Base-by-base conservation (phyloP, 2,329 filamentous ascomycete genomes). In the Cercospora sojina region DNA sequence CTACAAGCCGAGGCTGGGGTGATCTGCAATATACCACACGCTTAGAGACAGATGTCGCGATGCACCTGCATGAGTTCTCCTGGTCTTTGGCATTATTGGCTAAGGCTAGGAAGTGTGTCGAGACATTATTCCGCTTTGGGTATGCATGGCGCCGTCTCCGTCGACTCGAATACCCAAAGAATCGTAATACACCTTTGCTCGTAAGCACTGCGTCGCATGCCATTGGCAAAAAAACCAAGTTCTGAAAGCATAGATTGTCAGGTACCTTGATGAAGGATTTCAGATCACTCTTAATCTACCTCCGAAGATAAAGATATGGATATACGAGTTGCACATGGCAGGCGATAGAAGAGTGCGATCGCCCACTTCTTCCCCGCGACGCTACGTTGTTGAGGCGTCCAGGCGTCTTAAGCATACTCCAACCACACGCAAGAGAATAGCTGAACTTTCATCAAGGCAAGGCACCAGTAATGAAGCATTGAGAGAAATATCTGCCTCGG, bases 361-460 rank as follows among this genome's bases (percentile, higher is more conserved):
- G 58, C 58, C 25, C 38, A 51, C n/a, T 18, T 35, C 9, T 47
- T 31, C 59, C 59, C 59, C 59, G 29, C 59, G 12, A 51, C 41
- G 18, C 59, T 41, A 61, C 29, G 16, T 5, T 31, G 16, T 60
- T 31, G 27, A 53, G 59, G 59, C 59, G 59, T 12, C 5, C 43
- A 61, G 38, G 59, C 59, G 59, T 51, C 41, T 61, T 61, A 61
- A 61, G 59, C 59, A 61, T 61, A 61, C 27, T 61, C 59, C 20
- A 18, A 61, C 59, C 38, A 61, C 59, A 61, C 23, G 41, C 59
- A 31, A 47, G 49, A 20, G 20, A n/a, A 53, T 20, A 38, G 27
- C 27, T 35, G 32, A 59, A 38, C 25, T 59, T 38, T 38, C n/a
- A 25, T 29, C 25, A n/a, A n/a, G 35, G 35, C 16, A 56, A 56